phyloP scores from a whole-genome alignment of 257 asterid genomes.

The Nicotiana paniculata region DNA sequence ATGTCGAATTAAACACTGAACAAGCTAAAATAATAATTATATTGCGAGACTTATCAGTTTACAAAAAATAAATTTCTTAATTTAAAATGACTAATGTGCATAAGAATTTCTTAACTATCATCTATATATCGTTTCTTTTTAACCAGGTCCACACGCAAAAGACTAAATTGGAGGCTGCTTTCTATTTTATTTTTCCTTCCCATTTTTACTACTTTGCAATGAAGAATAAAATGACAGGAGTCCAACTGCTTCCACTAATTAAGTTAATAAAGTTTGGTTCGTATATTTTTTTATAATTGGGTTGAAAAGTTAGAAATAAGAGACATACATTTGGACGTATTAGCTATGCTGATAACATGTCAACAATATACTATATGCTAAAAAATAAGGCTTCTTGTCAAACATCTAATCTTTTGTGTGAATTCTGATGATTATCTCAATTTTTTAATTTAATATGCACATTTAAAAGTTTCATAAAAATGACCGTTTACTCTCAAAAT shows the following conservation, averaged over 20 bases:
- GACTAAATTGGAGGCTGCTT: background rate
- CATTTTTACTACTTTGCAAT: background rate
- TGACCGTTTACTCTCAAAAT: too few species aligned
- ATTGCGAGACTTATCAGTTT: background rate
- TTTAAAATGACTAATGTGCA: background rate
- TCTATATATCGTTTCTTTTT: background rate
- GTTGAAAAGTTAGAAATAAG: background rate
- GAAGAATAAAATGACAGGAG: background rate
- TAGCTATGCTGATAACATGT: background rate
- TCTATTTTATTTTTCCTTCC: background rate
- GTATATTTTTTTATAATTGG: background rate
- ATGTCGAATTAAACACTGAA: background rate
- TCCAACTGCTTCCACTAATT: slow-evolving; percentile 14
- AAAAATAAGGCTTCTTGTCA: background rate
- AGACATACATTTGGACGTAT: background rate
- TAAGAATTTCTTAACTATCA: background rate
- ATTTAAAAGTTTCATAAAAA: too few species aligned
- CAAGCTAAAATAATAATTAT: too few species aligned
- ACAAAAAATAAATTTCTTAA: too few species aligned
- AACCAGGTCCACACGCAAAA: slow-evolving; percentile 22
- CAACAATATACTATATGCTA: background rate
- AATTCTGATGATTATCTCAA: background rate
- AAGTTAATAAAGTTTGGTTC: background rate
- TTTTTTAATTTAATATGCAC: background rate
- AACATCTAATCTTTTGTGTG: background rate